Base-by-base conservation (phyloP, 257 asterid genomes). In the Phtheirospermum japonicum region DNA sequence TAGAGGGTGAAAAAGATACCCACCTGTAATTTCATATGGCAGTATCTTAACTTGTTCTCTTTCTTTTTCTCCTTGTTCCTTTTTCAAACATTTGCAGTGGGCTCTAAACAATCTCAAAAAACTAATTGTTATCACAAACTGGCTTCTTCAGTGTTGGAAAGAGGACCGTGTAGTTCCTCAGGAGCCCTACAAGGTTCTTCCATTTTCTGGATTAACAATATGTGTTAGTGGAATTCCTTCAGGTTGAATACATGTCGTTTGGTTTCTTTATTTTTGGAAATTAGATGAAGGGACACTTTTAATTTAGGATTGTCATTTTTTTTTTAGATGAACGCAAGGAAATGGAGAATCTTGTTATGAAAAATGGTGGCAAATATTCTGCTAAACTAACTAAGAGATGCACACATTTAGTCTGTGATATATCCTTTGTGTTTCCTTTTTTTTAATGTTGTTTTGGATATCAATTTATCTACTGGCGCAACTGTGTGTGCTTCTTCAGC, bases 141-240 rank as follows among this genome's bases (percentile, higher is more conserved):
- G 99, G 99, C 87, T 93, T 58, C 84, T 71, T 45, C 99, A 89
- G 36, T 93, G 99, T 71, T 93, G 99, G 99, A 87, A 85, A 79
- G 99, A 93, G 78, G 97, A 93, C 74, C 90, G 97, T 59, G 83
- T 87, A 66, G 97, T 89, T 71, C 91, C 99, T 64, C 96, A 83
- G 28, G 99, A 93, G 46, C 72, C 92, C 61, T 93, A 74, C 78
- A 80, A 83, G 73, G 87, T 89, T 83, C 95, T 76, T 73, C 94
- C 97, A 64, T 87, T 93, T 79, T 79, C 82, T 64, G 99, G 99
- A 59, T 75, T 93, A 75, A 80, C 79, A 61, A 78, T 93, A 63
- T 85, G 90, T 36, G 97, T 93, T 72, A 87, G 87, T 77, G 86
- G 90, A 63, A 78, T 87, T 73, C 87, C 87, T 49, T 77, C 83